These are phyloP conservation scores for Taiozyma sp. DNA, from an alignment of 1,139 yeast genomes.

Conservation along the genomic window DNA sequence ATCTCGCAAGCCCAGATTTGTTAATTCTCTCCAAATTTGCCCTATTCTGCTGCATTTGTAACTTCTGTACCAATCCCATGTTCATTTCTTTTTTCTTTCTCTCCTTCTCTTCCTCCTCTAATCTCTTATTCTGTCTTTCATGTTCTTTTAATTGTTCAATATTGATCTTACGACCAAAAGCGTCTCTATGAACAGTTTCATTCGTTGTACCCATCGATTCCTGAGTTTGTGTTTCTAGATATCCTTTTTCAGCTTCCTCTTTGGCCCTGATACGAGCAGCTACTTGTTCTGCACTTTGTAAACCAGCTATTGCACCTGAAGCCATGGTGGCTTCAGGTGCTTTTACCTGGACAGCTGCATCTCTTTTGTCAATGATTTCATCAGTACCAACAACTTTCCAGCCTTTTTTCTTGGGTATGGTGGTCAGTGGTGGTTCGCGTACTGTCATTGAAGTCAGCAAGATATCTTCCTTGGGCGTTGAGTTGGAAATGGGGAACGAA, in stretches of 20 bases:
- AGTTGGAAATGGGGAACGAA: not conserved
- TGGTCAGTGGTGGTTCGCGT: slow-evolving; percentile 2
- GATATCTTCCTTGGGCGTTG: not conserved
- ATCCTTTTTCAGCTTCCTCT: slow-evolving; percentile 21
- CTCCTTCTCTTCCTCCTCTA: slow-evolving; percentile 27
- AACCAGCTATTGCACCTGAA: slow-evolving; percentile 39
- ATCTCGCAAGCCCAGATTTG: slow-evolving; percentile 28
- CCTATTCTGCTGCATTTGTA: slow-evolving; percentile 24
- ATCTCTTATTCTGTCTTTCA: slow-evolving; percentile 24
- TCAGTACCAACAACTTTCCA: slow-evolving; percentile 28
- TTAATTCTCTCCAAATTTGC: slow-evolving; percentile 28
- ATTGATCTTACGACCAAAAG: slow-evolving; percentile 46
- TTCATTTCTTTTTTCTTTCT: slow-evolving; percentile 31
- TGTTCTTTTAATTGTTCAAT: slow-evolving; percentile 30
- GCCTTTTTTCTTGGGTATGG: slow-evolving; percentile 16
- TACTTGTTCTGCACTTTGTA: slow-evolving; percentile 39
- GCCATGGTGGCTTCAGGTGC: slow-evolving; percentile 23
- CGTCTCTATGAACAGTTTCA: slow-evolving; percentile 56
- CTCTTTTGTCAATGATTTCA: slow-evolving; percentile 3
- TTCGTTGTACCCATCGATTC: slow-evolving; percentile 8
- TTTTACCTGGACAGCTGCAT: not conserved
- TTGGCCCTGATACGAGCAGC: slow-evolving; percentile 29
- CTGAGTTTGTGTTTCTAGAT: slow-evolving; percentile 9
- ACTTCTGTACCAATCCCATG: slow-evolving; percentile 40
- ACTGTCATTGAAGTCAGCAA: too few relatives aligned